Percentiles rank a stretch among this genome's conserved stretches.
Evolutionary conservation across 441 rosid species (phyloP).

Genomic region (Gossypium aridum): DNA sequence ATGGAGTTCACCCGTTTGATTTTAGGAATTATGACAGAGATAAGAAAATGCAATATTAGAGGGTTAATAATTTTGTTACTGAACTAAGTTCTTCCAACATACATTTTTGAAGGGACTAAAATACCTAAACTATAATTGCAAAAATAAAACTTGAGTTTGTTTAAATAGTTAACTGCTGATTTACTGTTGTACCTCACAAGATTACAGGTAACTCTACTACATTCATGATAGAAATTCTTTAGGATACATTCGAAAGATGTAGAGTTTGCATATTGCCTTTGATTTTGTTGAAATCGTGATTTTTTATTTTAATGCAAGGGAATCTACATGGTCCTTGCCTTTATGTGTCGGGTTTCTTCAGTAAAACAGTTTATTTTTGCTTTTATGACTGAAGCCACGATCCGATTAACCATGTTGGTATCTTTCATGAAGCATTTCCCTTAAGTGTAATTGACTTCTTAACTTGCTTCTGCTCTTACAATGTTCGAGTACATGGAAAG

Average conservation of each 20-base stretch:
- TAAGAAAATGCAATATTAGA: neutral
- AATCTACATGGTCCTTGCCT: neutral
- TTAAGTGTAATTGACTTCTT: constrained; percentile 35
- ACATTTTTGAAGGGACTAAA: neutral
- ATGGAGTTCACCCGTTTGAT: neutral
- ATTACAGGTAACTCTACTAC: neutral
- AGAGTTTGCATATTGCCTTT: neutral
- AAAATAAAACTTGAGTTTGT: neutral
- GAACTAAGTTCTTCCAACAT: neutral
- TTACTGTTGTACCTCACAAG: neutral
- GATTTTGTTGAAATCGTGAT: neutral
- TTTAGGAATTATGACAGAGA: neutral
- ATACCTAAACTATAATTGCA: neutral
- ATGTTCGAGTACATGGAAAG: constrained; percentile 69
- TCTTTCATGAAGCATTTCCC: neutral
- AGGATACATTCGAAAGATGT: neutral
- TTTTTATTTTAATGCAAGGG: neutral
- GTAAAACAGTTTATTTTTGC: neutral
- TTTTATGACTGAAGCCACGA: neutral
- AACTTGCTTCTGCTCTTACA: constrained; percentile 43
- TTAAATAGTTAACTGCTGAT: neutral
- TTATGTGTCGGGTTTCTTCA: neutral
- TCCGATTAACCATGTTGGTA: neutral
- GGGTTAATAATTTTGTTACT: neutral
- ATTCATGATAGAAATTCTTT: neutral